Evolutionary conservation across 1,139 yeast genomes (phyloP), one percentile per base, ranked within the genome.

Genomic region (Blastobotrys petasosporus): DNA sequence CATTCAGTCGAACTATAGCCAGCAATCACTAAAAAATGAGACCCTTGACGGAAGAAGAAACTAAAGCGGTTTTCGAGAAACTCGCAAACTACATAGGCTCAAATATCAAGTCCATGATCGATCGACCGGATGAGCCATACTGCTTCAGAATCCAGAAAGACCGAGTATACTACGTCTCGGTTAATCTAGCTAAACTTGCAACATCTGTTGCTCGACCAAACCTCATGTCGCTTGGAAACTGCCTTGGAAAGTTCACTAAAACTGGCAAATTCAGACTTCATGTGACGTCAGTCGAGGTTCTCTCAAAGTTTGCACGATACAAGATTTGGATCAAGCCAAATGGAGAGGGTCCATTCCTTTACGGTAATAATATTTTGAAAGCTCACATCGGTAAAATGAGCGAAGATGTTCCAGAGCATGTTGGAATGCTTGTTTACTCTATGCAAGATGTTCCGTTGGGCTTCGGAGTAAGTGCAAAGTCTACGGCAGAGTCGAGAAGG

Each of bases 311-410:
- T 63, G 97, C 98, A 42, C 87, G 85, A 65, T 88, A 82, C 70
- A 92, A 92, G 69, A 74, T 92, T 39, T 94, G 98, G 98, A 87
- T 92, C 68, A 94, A 94, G 67, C 80, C 80, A 44, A 92, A 92
- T 62, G 98, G 98, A 58, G 99, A 92, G 68, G 94, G 94, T 98
- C 97, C 98, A 8, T 94, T 82, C 65, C 71, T 92, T 54, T 92
- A 94, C 61, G 99, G 99, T 37, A 92, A 92, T 70, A 96, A 92
- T 65, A 94, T 92, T 20, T 74, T 92, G 57, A 94, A 94, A 65
- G 99, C 99, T 11, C 98, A 92, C 63, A 76, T 92, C 50, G 98
- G 98, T 33, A 82, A 90, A 61, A 88, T 92, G 85, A 85, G 95
- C 47, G 98, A 92, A 55, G 97, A 94, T 63, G 86, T 92, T 48